Base-by-base conservation (phyloP, 805 yeast genomes). In the Ogataea glucozyma region DNA sequence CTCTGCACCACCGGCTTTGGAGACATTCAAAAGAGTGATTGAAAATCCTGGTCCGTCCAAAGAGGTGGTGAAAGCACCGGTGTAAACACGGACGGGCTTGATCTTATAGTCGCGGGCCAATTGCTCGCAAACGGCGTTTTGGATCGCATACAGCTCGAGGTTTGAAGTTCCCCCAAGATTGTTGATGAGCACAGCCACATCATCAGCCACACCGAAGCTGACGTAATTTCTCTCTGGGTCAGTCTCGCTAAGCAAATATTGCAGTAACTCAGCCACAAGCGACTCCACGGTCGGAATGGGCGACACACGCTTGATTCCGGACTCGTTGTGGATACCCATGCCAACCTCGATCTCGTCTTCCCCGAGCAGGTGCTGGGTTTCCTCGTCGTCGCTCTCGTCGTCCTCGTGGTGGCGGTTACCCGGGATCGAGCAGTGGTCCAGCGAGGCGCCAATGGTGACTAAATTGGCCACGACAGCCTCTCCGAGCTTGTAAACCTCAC, bases 321-420 rank as follows among this genome's bases (percentile, higher is more conserved):
- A 93, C 62, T 90, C 98, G 57, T 90, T 90, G 65, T 90, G 98
- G 47, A 90, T 90, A 33, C 98, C 98, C 81, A 90, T 83, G 20
- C 98, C 98, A 45, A 90, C 73, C 63, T 90, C 98, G 60, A 85
- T 83, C 63, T 86, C 88, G 44, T 80, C 70, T 4, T 64, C 73
- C 20, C 66, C 73, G 48, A 88, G 73, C 42, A 65, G 62, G 39
- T 64, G 67, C 6, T 53, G 36, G n/a, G 54, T 48, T 23, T 64
- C 79, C 32, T 67, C 61, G 20, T 59, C 62, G 9, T 52, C 56
- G n/a, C 47, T 48, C 3, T 47, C 51, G 8, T 53, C 57, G 23
- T 72, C 69, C 56, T 76, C 83, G 41, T 72, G 73, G 43, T 73
- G 76, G 54, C 86, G 49, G 36, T 36, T 78, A 4, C 95, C 95